Conservation (phyloP, 2,329 filamentous ascomycete genomes). For the Xylariaceae sp. region DNA sequence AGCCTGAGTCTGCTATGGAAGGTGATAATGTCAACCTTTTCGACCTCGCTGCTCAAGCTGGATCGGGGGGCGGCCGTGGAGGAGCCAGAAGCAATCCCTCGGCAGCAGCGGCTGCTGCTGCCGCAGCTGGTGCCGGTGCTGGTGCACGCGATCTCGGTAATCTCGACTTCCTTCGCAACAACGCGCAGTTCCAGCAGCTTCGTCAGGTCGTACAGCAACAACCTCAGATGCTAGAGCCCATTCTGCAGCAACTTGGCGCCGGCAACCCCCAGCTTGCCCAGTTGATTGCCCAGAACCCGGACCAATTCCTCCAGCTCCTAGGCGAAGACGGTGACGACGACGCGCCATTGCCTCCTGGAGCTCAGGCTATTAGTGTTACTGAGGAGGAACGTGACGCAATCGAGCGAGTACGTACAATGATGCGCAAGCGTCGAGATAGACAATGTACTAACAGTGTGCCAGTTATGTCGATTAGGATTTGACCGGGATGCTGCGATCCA, state of each 20-base stretch:
- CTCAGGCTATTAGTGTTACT: constrained; percentile 85
- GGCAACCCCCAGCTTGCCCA: constrained; percentile 93
- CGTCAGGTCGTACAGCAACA: constrained; percentile 96
- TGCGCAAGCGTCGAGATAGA: constrained; percentile 2
- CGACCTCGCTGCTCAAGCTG: constrained; percentile 81
- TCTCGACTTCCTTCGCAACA: constrained; percentile 90
- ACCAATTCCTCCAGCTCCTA: constrained; percentile 86
- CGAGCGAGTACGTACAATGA: constrained; percentile 67
- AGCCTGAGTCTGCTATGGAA: constrained; percentile 35
- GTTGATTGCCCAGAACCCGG: constrained; percentile 85
- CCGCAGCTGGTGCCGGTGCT: constrained; percentile 41
- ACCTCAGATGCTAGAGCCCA: constrained; percentile 97
- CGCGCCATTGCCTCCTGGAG: constrained; percentile 78
- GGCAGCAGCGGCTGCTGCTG: constrained; percentile 31
- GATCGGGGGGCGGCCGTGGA: constrained; percentile 40
- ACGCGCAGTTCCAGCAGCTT: constrained; percentile 96
- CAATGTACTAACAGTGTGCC: constrained; percentile 8
- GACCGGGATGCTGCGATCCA: constrained; percentile 91
- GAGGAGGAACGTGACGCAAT: constrained; percentile 97
- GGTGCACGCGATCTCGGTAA: constrained; percentile 60
- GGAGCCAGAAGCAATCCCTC: constrained; percentile 32
- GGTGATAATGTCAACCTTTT: constrained; percentile 78
- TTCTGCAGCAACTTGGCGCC: constrained; percentile 89
- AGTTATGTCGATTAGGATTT: constrained; percentile 92
- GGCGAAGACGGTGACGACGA: constrained; percentile 86